Evolutionary conservation across 1,139 yeast genomes (phyloP).

Genomic region (Geotrichum bryndzae): DNA sequence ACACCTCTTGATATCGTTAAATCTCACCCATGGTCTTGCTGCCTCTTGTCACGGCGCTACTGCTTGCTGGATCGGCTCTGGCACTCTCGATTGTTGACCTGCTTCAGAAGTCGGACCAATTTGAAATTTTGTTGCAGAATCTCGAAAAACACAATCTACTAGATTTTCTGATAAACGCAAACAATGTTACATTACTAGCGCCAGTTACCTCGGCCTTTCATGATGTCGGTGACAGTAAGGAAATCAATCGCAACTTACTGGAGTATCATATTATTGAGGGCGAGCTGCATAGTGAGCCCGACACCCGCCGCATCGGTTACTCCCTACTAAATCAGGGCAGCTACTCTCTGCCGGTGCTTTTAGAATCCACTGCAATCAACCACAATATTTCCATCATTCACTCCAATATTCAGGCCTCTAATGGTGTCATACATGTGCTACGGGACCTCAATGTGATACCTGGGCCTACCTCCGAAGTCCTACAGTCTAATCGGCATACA

Average conservation of each 20-base stretch:
- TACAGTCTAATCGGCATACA: slow-evolving; percentile 29
- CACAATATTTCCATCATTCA: slow-evolving; percentile 45
- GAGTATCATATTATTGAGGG: not conserved
- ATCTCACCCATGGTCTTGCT: not conserved
- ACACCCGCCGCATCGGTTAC: not conserved
- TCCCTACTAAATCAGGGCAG: not conserved
- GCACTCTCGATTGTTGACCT: not conserved
- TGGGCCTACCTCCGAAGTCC: slow-evolving; percentile 40
- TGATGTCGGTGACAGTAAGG: slow-evolving; percentile 22
- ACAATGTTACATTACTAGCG: slow-evolving; percentile 72
- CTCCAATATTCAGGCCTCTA: slow-evolving; percentile 57
- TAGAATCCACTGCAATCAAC: not conserved
- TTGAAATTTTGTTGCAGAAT: not conserved
- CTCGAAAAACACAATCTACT: not conserved
- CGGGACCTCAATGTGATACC: slow-evolving; percentile 47
- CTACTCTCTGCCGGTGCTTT: not conserved
- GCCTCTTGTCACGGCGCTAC: not conserved
- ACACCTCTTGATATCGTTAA: not conserved
- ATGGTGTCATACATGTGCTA: slow-evolving; percentile 71
- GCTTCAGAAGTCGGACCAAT: not conserved
- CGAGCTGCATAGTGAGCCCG: not conserved
- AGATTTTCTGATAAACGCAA: slow-evolving; percentile 29
- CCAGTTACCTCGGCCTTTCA: slow-evolving; percentile 82
- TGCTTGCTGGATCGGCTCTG: not conserved
- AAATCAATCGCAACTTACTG: not conserved